These are phyloP conservation scores for Hyphodiscus sp. DNA, from an alignment of 2,329 filamentous ascomycete species.

Conservation along the genomic window DNA sequence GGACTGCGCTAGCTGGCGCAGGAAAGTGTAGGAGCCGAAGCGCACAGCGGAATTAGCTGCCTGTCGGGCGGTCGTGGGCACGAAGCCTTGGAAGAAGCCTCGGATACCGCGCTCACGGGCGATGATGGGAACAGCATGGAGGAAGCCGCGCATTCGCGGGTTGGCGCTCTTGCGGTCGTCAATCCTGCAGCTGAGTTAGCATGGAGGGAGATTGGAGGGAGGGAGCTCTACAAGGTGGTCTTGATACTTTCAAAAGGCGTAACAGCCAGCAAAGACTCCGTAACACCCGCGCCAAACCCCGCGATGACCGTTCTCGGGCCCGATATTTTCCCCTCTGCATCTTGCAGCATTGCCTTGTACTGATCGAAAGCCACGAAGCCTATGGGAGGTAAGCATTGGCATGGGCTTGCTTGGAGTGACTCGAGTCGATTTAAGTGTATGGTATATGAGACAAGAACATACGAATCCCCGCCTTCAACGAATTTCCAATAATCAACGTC, in stretches of 20 bases:
- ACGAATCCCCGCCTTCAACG: constrained; percentile 92
- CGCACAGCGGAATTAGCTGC: constrained; percentile 89
- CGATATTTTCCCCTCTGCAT: constrained; percentile 80
- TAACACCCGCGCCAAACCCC: constrained; percentile 90
- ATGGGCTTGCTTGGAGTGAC: not conserved
- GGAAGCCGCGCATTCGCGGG: constrained; percentile 83
- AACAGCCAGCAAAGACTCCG: constrained; percentile 86
- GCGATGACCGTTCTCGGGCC: constrained; percentile 87
- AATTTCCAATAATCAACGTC: constrained; percentile 93
- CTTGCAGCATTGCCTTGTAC: constrained; percentile 77
- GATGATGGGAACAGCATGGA: constrained; percentile 85
- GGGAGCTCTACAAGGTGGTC: constrained; percentile 66
- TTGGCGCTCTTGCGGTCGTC: constrained; percentile 85
- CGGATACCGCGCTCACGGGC: constrained; percentile 78
- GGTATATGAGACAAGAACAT: constrained; percentile 32
- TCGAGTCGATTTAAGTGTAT: not conserved
- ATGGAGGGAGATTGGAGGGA: not conserved
- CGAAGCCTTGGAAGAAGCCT: constrained; percentile 95
- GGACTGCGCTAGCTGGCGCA: constrained; percentile 85
- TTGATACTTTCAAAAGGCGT: constrained; percentile 98
- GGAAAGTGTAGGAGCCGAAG: constrained; percentile 83
- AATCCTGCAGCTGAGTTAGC: constrained; percentile 51
- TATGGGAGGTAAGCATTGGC: constrained; percentile 27
- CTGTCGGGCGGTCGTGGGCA: constrained; percentile 89
- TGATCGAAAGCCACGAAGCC: constrained; percentile 94